A percentile compares a stretch with the other conserved stretches of the same genome.
Evolutionary conservation across 352 stramenopile species (phyloP).

Genomic region (Globisporangium polare): DNA sequence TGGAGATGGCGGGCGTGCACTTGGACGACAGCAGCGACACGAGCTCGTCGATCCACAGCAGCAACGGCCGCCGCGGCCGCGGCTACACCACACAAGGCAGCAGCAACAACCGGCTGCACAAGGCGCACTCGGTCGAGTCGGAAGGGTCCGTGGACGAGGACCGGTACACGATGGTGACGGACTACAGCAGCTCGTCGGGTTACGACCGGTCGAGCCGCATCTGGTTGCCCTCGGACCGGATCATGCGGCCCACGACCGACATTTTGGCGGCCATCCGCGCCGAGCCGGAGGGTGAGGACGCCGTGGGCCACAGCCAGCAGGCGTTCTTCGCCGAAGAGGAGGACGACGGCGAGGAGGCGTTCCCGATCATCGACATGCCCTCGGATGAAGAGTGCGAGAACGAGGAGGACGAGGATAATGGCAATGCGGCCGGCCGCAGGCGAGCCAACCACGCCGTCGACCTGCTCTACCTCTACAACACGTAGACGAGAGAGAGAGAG

Average conservation of each 20-base stretch:
- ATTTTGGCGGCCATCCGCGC: slow-evolving; percentile 9
- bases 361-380: slow-evolving; percentile 14
- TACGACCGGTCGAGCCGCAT: slow-evolving; percentile 14
- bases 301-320: neutral
- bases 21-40: neutral
- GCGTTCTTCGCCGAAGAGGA: slow-evolving; percentile 18
- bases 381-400: slow-evolving; percentile 10
- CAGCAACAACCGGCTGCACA: slow-evolving; percentile 3
- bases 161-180: slow-evolving; percentile 11
- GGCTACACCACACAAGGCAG: neutral
- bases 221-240: slow-evolving; percentile 17
- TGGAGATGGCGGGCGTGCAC: slow-evolving; percentile 1
- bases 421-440: neutral
- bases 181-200: slow-evolving; percentile 3
- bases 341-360: slow-evolving; percentile 3
- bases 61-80: neutral
- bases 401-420: neutral
- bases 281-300: slow-evolving; percentile 12
- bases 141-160: slow-evolving; percentile 10
- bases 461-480: slow-evolving; percentile 12
- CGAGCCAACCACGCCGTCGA: slow-evolving; percentile 8
- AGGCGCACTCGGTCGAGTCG: slow-evolving; percentile 1
- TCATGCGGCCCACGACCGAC: slow-evolving; percentile 10
- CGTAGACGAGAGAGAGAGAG: too few species aligned
- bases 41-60: neutral